Percentiles rank a stretch among this genome's conserved stretches.
Conservation (phyloP, 441 rosid species). For the Gossypium laxum region DNA sequence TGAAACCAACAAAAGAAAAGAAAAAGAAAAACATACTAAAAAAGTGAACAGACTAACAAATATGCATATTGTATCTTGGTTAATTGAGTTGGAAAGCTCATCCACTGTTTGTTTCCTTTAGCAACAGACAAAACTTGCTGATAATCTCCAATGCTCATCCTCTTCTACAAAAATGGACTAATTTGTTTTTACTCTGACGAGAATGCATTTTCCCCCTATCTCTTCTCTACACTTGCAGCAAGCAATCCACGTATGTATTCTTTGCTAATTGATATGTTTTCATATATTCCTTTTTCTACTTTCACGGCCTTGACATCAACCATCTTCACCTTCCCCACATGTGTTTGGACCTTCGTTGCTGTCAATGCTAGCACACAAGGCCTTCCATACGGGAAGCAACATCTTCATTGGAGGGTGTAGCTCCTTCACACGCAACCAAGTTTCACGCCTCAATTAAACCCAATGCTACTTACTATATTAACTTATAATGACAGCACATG, state of each 20-base stretch:
- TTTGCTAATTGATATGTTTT: neutral
- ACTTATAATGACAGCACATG: neutral
- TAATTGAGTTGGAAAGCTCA: neutral
- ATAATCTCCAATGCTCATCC: neutral
- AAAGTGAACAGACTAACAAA: neutral
- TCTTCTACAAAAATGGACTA: neutral
- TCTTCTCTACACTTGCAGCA: neutral
- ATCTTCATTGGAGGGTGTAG: slow-evolving; percentile 67
- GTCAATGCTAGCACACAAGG: slow-evolving; percentile 46
- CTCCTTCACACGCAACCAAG: slow-evolving; percentile 37
- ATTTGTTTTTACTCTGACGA: neutral
- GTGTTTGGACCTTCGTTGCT: slow-evolving; percentile 24
- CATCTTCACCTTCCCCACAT: slow-evolving; percentile 16
- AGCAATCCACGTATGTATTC: neutral
- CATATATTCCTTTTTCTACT: neutral
- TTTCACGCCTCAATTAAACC: neutral
- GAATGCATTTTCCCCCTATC: neutral
- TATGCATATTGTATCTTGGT: neutral
- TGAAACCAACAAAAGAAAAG: neutral
- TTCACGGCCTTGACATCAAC: slow-evolving; percentile 1
- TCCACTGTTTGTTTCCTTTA: neutral
- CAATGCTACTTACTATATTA: neutral
- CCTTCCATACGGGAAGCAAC: slow-evolving; percentile 77
- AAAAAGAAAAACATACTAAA: neutral
- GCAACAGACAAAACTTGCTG: neutral